Evolutionary conservation across 108 stramenopile genomes (phyloP), one percentile per base, ranked within the genome.

Genomic region (Cyclotella atomus): DNA sequence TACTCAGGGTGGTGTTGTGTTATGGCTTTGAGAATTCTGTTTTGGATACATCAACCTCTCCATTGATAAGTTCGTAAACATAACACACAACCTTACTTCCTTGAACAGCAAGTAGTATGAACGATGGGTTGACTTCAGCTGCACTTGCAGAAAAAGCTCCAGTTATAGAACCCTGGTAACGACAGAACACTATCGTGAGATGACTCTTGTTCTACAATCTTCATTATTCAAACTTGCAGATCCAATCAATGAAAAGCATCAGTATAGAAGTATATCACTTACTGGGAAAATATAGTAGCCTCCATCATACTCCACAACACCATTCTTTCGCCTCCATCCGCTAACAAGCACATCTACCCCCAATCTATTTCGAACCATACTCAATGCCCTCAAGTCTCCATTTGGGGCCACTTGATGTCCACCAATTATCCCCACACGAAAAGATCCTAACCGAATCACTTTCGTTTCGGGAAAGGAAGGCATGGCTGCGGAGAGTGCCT

Each of bases 101-200:
- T 65, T 98, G 97, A 44, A 99, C 87, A 20, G 98, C 98, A 28
- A 99, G 80, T 55, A 99, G 83, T 35, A 98, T 88, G 47, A 99
- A 99, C 3, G 90, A 91, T 17, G 94, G 94, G 28, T 73, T 77
- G 28, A 87, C 88, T 35, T 85, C 78, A 0, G 75, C 55, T 27
- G 53, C 76, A 19, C 79, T 55, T 2, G 89, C 47, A 0, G 92
- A 91, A 79, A 88, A 95, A 15, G 97, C 96, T 44, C 98, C 98
- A 8, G 96, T 97, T 49, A 98, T 97, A 52, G 91, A 90, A 55
- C 93, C 93, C 88, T 90, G 25, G 47, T n/a, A 38, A 35, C 34
- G 28, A 29, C 7, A 57, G 25, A 30, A n/a, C n/a, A n/a, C n/a
- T n/a, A n/a, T n/a, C n/a, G n/a, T n/a, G n/a, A n/a, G n/a, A n/a